Evolutionary conservation across 2,329 filamentous ascomycete species (phyloP), one percentile per base, ranked within the genome.

Genomic region (Hypoxylon sp.): DNA sequence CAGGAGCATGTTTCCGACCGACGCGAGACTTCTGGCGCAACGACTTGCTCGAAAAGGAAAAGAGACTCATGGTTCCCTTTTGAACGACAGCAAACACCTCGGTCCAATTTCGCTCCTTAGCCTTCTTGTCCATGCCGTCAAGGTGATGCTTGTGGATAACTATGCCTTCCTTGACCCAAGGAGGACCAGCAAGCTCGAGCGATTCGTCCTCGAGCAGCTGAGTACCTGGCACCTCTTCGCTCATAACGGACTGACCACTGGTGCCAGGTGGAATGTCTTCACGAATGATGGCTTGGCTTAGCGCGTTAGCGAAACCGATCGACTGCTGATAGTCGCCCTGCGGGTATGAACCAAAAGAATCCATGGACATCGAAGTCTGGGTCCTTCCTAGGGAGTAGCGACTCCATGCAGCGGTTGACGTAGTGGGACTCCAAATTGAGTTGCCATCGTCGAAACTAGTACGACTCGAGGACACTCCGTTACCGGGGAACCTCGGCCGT

Each of bases 111-210:
- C 95, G 87, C 72, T 98, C 94, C 79, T 94, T 97, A 65, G 94
- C 91, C 76, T 93, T 92, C 80, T 95, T 97, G 69, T 97, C 94
- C 34, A 93, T 84, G 4, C 92, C 89, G 75, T 98, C 94, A 3
- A 98, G 85, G 73, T 98, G 94, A 76, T 97, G 94, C 78, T 98
- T 98, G 80, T 99, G 94, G 70, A 94, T 94, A 19, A 98, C 83
- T 71, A 96, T 92, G 65, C 95, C 95, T 78, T 99, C 95, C 79
- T 99, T 99, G 26, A 96, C 90, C 95, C 95, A 99, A 0, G 95
- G 95, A n/a, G 95, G 92, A 22, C 95, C 95, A 10, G 91, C 89
- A 39, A 99, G 87, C 74, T 97, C 94, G 11, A 99, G 85, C 0
- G 91, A 93, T 73, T 99, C 95, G 72, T 98, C 95, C 72, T 97